Evolutionary conservation across 2,329 filamentous ascomycete genomes (phyloP).

Genomic region (Ascochyta pisi): DNA sequence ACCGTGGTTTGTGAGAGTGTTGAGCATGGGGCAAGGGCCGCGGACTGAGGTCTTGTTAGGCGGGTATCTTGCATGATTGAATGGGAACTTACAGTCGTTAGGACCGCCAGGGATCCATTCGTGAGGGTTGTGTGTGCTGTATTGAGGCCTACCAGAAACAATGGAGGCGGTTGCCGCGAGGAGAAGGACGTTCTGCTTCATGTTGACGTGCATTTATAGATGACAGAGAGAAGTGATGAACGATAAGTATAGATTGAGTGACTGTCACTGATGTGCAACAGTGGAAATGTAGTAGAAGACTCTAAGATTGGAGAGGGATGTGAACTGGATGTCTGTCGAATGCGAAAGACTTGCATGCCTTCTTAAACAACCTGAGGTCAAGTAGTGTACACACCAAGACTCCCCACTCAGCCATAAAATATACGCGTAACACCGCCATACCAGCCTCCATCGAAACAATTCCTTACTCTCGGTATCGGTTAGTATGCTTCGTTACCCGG

Average conservation of each 20-base stretch:
- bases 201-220: neutral
- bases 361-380: neutral
- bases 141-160: constrained; percentile 16
- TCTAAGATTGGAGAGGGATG: neutral
- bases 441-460: neutral
- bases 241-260: neutral
- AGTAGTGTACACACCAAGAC: neutral
- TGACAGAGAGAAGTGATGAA: neutral
- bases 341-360: neutral
- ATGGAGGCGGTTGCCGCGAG: constrained; percentile 13
- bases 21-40: constrained; percentile 45
- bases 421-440: constrained; percentile 9
- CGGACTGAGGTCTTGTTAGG: constrained; percentile 22
- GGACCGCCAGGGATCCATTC: constrained; percentile 26
- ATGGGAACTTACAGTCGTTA: constrained; percentile 20
- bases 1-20: constrained; percentile 47
- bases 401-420: neutral
- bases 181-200: constrained; percentile 14
- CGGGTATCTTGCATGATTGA: too few relatives aligned
- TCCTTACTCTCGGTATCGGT: neutral
- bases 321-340: neutral
- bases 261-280: neutral
- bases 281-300: neutral
- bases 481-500: neutral
- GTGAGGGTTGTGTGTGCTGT: constrained; percentile 17